Percentiles rank a stretch among this genome's conserved stretches.
These are phyloP conservation scores for Circinella minor DNA, from an alignment of 371 early-diverging fungal genomes.

Conservation along the genomic window DNA sequence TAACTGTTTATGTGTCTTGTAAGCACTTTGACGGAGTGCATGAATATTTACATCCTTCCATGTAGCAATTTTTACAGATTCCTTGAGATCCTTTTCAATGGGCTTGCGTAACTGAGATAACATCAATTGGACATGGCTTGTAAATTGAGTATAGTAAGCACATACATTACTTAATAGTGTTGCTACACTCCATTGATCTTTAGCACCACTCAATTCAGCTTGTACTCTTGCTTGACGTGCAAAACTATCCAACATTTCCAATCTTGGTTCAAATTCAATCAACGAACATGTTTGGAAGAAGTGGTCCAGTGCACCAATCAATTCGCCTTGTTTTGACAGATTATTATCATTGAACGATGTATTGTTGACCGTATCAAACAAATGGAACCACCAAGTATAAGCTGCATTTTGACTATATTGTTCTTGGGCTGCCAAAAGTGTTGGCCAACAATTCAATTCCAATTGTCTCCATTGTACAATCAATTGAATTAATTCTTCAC, in stretches of 20 bases:
- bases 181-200: conserved; percentile 32
- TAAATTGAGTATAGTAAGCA: conserved; percentile 84
- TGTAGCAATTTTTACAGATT: conserved; percentile 92
- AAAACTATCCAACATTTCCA: conserved; percentile 79
- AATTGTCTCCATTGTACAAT: conserved; percentile 93
- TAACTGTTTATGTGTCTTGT: conserved; percentile 88
- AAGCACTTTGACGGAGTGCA: conserved; percentile 89
- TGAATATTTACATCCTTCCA: conserved; percentile 98
- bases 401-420: conserved; percentile 66
- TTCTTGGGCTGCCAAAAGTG: conserved; percentile 83
- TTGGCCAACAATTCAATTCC: conserved; percentile 92
- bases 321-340: conserved; percentile 27
- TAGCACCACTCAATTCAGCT: conserved; percentile 32
- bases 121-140: conserved; percentile 53
- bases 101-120: conserved; percentile 70
- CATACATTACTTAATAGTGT: conserved; percentile 62
- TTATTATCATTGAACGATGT: conserved; percentile 29
- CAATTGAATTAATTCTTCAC: conserved; percentile 72
- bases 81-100: conserved; percentile 87
- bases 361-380: conserved; percentile 65
- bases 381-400: conserved; percentile 88
- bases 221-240: conserved; percentile 61
- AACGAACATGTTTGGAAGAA: conserved; percentile 81
- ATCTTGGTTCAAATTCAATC: conserved; percentile 84
- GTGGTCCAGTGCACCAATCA: conserved; percentile 68